Percentiles rank a stretch among this genome's conserved stretches.
phyloP scores from a whole-genome alignment of 495 filamentous ascomycete genomes.

The Tuber umbilicatum region DNA sequence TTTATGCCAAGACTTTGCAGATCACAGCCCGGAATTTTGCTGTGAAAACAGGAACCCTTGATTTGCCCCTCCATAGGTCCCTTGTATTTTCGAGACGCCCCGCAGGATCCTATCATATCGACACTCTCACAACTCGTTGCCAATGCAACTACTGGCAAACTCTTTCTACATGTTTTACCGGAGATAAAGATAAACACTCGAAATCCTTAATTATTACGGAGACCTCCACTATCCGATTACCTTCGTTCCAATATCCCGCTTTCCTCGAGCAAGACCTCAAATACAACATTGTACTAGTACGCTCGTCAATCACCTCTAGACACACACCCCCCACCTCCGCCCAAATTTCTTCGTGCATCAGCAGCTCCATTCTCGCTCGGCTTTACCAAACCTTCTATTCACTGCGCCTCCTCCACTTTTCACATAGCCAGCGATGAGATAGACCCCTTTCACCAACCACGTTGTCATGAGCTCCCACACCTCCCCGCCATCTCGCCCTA shows the following conservation, averaged over 20 bases:
- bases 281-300: background rate
- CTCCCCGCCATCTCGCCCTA: slow-evolving; percentile 26
- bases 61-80: background rate
- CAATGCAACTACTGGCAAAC: background rate
- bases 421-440: slow-evolving; percentile 21
- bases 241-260: background rate
- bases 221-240: background rate
- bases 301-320: slow-evolving; percentile 17
- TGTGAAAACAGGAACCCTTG: background rate
- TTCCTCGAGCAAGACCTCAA: background rate
- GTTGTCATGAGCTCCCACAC: slow-evolving; percentile 35
- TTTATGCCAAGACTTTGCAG: background rate
- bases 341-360: background rate
- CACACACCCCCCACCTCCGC: slow-evolving; percentile 5
- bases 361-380: background rate
- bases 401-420: slow-evolving; percentile 5
- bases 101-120: background rate
- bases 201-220: background rate
- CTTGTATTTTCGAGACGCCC: background rate
- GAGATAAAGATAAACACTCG: background rate
- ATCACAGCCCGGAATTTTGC: background rate
- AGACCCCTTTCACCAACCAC: slow-evolving; percentile 10
- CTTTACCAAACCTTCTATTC: slow-evolving; percentile 1
- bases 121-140: background rate
- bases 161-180: background rate